Percentiles rank a stretch among this genome's conserved stretches.
Conservation (phyloP, 2,329 filamentous ascomycete genomes). For the Sphaerulina vaccinii region DNA sequence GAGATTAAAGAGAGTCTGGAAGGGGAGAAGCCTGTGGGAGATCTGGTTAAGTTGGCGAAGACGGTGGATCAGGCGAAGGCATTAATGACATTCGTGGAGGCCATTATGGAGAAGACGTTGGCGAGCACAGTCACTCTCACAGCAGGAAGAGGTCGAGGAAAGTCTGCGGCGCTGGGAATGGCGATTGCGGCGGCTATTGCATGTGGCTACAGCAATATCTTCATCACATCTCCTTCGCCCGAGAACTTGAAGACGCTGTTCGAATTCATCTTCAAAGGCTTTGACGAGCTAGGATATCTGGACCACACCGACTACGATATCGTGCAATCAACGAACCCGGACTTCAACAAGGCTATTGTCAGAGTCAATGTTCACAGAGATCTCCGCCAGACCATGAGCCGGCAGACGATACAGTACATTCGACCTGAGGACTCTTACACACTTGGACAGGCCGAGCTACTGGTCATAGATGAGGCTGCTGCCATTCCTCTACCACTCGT, state of each 20-base stretch:
- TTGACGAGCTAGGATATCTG: conserved; percentile 88
- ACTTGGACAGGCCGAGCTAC: conserved; percentile 86
- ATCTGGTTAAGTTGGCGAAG: conserved; percentile 77
- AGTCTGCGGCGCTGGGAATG: conserved; percentile 92
- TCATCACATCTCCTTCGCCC: conserved; percentile 95
- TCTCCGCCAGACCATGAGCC: conserved; percentile 95
- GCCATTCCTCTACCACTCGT: conserved; percentile 93
- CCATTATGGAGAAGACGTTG: conserved; percentile 92
- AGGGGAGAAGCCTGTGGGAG: conserved; percentile 82
- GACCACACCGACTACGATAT: conserved; percentile 98
- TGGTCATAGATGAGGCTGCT: conserved; percentile 96
- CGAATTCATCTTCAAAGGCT: conserved; percentile 97
- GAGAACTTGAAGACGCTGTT: conserved; percentile 99
- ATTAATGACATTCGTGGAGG: conserved; percentile 92
- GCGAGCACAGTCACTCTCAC: conserved; percentile 91
- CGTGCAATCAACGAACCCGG: conserved; percentile 94
- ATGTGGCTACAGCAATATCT: conserved; percentile 98
- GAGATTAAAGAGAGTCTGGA: conserved; percentile 82
- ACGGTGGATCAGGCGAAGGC: conserved; percentile 97
- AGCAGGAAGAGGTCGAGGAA: conserved; percentile 89
- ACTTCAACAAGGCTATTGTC: conserved; percentile 98
- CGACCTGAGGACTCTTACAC: conserved; percentile 94
- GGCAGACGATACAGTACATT: conserved; percentile 98
- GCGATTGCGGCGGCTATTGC: conserved; percentile 92
- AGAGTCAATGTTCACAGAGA: conserved; percentile 92